A percentile compares a stretch with the other conserved stretches of the same genome.
Conservation (phyloP, 495 filamentous ascomycete genomes). For the Talaromyces borbonicus region DNA sequence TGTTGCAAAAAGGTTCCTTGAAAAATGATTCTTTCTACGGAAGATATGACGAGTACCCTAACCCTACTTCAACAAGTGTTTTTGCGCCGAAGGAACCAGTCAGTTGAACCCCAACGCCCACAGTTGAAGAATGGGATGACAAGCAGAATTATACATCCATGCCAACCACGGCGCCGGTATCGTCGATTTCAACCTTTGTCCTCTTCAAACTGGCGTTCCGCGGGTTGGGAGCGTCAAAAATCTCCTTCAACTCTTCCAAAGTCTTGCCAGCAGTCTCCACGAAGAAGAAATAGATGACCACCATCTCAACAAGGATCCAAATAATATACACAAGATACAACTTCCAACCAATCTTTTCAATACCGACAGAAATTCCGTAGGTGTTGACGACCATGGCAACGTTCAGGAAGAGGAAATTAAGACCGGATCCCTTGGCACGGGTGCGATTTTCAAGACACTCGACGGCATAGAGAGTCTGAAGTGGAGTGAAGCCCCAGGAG, state of each 20-base stretch:
- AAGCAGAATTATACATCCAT: no score
- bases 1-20: no score
- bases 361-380: slow-evolving; percentile 50
- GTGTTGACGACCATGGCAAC: slow-evolving; percentile 37
- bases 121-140: no score
- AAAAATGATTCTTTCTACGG: no score
- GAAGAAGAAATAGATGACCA: slow-evolving; percentile 53
- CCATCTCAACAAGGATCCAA: slow-evolving; percentile 45
- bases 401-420: slow-evolving; percentile 6
- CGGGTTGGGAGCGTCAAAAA: slow-evolving; percentile 49
- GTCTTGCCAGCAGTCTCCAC: slow-evolving; percentile 59
- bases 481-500: slow-evolving; percentile 55
- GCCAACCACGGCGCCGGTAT: no score
- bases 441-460: slow-evolving; percentile 51
- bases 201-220: slow-evolving; percentile 43
- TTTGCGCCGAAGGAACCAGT: no score
- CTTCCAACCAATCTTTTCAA: slow-evolving; percentile 43
- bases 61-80: no score
- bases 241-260: slow-evolving; percentile 57
- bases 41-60: no score
- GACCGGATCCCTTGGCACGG: slow-evolving; percentile 58
- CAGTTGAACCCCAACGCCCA: no score
- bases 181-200: no score
- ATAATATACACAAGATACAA: slow-evolving; percentile 53
- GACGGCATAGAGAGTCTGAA: slow-evolving; percentile 62